Percentiles rank a stretch among this genome's conserved stretches.
phyloP scores from a whole-genome alignment of 495 filamentous ascomycete species.

The Saxispiralis lemnorum region DNA sequence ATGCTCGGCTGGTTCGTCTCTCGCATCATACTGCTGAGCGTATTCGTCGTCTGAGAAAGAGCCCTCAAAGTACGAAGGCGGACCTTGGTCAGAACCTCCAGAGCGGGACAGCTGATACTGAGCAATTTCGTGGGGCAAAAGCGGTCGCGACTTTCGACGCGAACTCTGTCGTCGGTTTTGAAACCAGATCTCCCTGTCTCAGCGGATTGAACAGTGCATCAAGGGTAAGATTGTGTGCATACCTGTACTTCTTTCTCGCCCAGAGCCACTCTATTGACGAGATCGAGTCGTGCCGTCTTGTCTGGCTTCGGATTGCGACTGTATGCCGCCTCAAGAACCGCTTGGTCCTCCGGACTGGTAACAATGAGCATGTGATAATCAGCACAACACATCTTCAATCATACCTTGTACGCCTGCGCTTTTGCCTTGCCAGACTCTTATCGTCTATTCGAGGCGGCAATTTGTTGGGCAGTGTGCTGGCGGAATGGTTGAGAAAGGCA shows the following conservation, averaged over 20 bases:
- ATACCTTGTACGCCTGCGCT: slow-evolving; percentile 44
- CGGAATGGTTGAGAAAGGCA: slow-evolving; percentile 53
- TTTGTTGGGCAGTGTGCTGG: slow-evolving; percentile 43
- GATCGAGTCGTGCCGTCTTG: slow-evolving; percentile 66
- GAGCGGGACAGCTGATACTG: slow-evolving; percentile 13
- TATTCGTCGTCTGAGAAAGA: too few relatives aligned
- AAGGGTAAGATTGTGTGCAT: slow-evolving; percentile 1
- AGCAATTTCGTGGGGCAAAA: slow-evolving; percentile 57
- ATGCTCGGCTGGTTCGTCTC: too few relatives aligned
- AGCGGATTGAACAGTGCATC: slow-evolving; percentile 8
- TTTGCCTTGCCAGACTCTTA: slow-evolving; percentile 48
- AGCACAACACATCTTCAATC: slow-evolving; percentile 3
- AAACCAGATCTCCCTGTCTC: slow-evolving; percentile 76
- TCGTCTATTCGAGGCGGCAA: slow-evolving; percentile 49
- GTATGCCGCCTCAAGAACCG: slow-evolving; percentile 78
- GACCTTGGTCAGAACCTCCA: not conserved
- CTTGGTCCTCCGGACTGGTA: slow-evolving; percentile 67
- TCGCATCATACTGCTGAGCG: too few relatives aligned
- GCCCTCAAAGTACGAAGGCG: too few relatives aligned
- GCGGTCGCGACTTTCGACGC: slow-evolving; percentile 72
- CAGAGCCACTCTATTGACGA: slow-evolving; percentile 69
- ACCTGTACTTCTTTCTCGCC: slow-evolving; percentile 98
- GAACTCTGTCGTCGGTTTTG: slow-evolving; percentile 93
- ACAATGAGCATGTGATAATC: slow-evolving; percentile 1
- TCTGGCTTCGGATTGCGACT: slow-evolving; percentile 76